Percentiles rank a stretch among this genome's conserved stretches.
These are phyloP conservation scores for Stereum hirsutum DNA, from an alignment of 1,284 basidiomycete genomes.

Conservation along the genomic window DNA sequence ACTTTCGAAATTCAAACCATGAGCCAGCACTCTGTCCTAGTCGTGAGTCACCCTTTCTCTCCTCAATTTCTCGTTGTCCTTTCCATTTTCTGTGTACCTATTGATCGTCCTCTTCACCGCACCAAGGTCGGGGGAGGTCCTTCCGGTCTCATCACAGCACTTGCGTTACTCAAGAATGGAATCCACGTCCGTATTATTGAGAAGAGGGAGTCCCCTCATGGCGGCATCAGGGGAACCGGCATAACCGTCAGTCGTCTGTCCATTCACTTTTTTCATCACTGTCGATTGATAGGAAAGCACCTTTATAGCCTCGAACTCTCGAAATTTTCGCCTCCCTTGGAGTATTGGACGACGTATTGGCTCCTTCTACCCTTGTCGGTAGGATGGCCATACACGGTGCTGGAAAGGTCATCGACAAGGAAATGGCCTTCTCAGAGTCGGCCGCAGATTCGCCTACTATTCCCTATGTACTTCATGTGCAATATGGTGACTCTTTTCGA, in stretches of 20 bases:
- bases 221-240: slow-evolving; percentile 10
- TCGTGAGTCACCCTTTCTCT: no score
- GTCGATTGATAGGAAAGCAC: background rate
- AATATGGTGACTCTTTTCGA: no score
- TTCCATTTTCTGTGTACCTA: no score
- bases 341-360: slow-evolving; percentile 9
- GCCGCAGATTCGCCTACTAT: no score
- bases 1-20: no score
- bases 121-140: slow-evolving; percentile 20
- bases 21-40: no score
- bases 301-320: slow-evolving; percentile 8
- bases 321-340: slow-evolving; percentile 11
- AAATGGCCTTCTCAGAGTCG: no score
- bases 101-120: no score
- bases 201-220: slow-evolving; percentile 10
- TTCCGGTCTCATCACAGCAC: slow-evolving; percentile 16
- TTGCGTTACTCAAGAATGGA: slow-evolving; percentile 15
- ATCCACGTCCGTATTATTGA: slow-evolving; percentile 17
- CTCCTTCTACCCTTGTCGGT: slow-evolving; percentile 5
- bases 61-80: no score
- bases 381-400: slow-evolving; percentile 6
- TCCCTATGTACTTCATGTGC: no score
- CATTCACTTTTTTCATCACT: background rate
- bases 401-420: background rate
- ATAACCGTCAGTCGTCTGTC: slow-evolving; percentile 6